Evolutionary conservation across 2,329 filamentous ascomycete species (phyloP).

Genomic region (Fusarium illudens): DNA sequence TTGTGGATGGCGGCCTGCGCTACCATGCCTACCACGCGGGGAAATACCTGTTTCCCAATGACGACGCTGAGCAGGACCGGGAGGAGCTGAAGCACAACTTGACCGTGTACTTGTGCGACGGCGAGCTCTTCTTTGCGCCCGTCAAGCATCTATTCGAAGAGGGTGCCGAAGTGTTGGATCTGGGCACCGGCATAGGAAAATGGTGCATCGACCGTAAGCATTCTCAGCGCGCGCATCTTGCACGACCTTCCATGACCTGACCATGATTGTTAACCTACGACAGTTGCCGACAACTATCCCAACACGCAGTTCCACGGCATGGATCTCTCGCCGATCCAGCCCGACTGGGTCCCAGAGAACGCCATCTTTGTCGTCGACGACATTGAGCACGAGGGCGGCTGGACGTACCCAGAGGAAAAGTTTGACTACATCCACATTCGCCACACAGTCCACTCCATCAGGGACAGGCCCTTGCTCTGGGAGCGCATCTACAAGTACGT

Average conservation of each 20-base stretch:
- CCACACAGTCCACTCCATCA: slow-evolving; percentile 56
- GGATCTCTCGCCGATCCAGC: slow-evolving; percentile 63
- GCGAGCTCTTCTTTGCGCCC: slow-evolving; percentile 55
- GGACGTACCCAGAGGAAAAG: slow-evolving; percentile 55
- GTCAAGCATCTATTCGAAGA: slow-evolving; percentile 48
- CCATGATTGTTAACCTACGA: slow-evolving; percentile 14
- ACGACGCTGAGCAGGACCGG: slow-evolving; percentile 53
- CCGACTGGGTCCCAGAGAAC: slow-evolving; percentile 60
- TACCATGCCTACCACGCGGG: slow-evolving; percentile 55
- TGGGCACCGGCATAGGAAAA: slow-evolving; percentile 62
- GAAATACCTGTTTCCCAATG: slow-evolving; percentile 55
- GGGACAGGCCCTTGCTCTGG: slow-evolving; percentile 52
- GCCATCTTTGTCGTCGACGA: slow-evolving; percentile 62
- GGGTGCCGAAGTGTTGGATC: slow-evolving; percentile 56
- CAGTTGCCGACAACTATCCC: slow-evolving; percentile 59
- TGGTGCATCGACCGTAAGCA: slow-evolving; percentile 61
- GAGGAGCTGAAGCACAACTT: slow-evolving; percentile 54
- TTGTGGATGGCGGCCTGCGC: slow-evolving; percentile 51
- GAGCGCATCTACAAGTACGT: slow-evolving; percentile 54
- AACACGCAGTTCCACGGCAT: slow-evolving; percentile 56
- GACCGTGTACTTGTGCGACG: slow-evolving; percentile 51
- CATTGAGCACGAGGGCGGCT: slow-evolving; percentile 60
- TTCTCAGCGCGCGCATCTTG: background rate
- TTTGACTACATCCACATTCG: slow-evolving; percentile 62
- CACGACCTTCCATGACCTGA: background rate